These are phyloP conservation scores for Melanogaster broomeanus DNA, from an alignment of 768 basidiomycete genomes.

Conservation along the genomic window DNA sequence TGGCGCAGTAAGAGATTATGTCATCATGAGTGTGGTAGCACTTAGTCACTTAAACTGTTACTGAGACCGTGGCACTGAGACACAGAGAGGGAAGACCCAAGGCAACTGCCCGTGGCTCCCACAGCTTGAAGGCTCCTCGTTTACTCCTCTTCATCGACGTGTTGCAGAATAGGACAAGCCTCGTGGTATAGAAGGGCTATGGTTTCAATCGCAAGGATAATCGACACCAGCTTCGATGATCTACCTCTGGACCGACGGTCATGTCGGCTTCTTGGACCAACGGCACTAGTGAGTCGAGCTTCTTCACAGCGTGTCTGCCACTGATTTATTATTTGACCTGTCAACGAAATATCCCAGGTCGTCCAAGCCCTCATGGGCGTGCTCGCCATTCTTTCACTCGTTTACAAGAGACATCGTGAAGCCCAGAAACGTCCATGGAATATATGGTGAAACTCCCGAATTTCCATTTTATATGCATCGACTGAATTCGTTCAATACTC, in stretches of 20 bases:
- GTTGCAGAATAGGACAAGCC: not conserved
- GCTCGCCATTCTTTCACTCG: constrained; percentile 82
- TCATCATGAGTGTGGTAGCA: too few relatives aligned
- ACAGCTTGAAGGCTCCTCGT: not conserved
- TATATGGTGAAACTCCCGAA: constrained; percentile 67
- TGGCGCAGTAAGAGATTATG: constrained; percentile 12
- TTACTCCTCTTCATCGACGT: not conserved
- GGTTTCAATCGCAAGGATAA: constrained; percentile 9
- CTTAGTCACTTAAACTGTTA: too few relatives aligned
- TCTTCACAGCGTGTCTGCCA: not conserved
- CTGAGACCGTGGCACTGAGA: too few relatives aligned
- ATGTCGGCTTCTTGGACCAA: constrained; percentile 49
- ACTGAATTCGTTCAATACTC: constrained; percentile 5
- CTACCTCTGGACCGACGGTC: constrained; percentile 43
- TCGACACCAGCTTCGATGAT: constrained; percentile 18
- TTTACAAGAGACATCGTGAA: constrained; percentile 89
- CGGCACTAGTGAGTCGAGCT: constrained; percentile 40
- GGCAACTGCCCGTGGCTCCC: too few relatives aligned
- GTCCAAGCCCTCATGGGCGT: constrained; percentile 90
- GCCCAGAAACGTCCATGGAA: constrained; percentile 84
- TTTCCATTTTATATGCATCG: not conserved
- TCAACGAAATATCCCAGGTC: constrained; percentile 41
- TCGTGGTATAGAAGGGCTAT: constrained; percentile 1
- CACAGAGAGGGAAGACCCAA: too few relatives aligned
- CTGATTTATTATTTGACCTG: not conserved